Base-by-base conservation (phyloP, 805 yeast genomes). In the Yamadazyma insecticola region DNA sequence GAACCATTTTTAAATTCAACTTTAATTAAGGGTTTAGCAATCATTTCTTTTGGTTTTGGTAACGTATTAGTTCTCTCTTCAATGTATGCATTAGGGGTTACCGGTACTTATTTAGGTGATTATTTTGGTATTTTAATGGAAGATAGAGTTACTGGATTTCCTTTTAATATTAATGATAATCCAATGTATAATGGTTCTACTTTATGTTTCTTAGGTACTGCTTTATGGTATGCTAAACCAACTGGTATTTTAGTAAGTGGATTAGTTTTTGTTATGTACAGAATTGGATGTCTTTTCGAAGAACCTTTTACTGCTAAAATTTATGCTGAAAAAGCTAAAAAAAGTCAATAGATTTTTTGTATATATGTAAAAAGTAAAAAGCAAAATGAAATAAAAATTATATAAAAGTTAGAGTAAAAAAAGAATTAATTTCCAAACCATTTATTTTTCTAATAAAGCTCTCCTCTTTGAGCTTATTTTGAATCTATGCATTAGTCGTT, bases 161-260 rank as follows among this genome's bases (percentile, higher is more conserved):
- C 98, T 11, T 92, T 92, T 73, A 89, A 80, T 48, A 76, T 89
- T 35, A 73, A 80, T 42, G 81, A 87, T 50, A 90, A 92, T 59
- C 98, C 98, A 43, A 92, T 92, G 98, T 92, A 92, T 60, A 81
- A 83, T 51, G 98, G 98, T 11, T 84, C 95, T 7, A 75, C 89
- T 14, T 63, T 90, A 44, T 78, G 94, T 31, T 92, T 92, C 69
- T 63, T 92, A 51, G 98, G 96, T 26, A 80, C 94, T 24, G 90
- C 95, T 3, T 67, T 92, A 44, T 82, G 80, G 74, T 78, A 75
- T 53, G 97, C 81, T 18, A 89, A 88, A 56, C 94, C 97, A 19
- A 82, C 95, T 1, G 98, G 98, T 16, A 50, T 92, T 29, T 60
- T 77, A 28, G 76, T 88, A 17, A 67, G 94, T 26, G 65, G 67